These are phyloP conservation scores for Sodiomyces alkalinus DNA, from an alignment of 2,329 filamentous ascomycete species.

Conservation along the genomic window DNA sequence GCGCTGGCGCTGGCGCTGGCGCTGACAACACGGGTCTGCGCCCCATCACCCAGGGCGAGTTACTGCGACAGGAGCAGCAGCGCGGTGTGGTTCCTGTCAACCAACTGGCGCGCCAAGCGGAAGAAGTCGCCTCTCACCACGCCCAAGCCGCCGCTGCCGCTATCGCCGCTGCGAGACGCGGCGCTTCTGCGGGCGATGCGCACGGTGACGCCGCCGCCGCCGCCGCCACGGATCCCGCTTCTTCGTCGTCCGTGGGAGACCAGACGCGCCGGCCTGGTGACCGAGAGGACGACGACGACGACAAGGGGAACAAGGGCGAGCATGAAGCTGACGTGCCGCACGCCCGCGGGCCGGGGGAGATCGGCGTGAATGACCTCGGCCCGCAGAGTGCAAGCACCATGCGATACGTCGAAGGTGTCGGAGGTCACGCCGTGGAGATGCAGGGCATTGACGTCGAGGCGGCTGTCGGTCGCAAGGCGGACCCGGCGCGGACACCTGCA, in stretches of 20 bases:
- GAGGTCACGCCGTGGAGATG: conserved; percentile 28
- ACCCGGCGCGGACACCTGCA: too few species aligned
- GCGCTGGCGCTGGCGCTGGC: conserved; percentile 14
- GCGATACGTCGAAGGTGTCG: conserved; percentile 20
- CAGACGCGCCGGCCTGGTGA: not conserved
- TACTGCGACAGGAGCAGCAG: conserved; percentile 74
- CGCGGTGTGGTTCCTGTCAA: conserved; percentile 61
- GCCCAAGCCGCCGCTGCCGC: conserved; percentile 16
- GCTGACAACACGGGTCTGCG: conserved; percentile 14
- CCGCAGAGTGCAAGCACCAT: conserved; percentile 39
- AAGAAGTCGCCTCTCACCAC: conserved; percentile 6
- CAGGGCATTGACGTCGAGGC: conserved; percentile 45
- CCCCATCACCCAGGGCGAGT: conserved; percentile 68
- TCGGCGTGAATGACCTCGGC: conserved; percentile 78
- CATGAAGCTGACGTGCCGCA: conserved; percentile 51
- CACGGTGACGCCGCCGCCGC: conserved; percentile 5
- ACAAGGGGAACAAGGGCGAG: conserved; percentile 11
- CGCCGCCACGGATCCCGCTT: conserved; percentile 3
- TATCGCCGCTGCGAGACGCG: conserved; percentile 5
- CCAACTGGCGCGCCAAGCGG: conserved; percentile 31
- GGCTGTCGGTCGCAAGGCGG: conserved; percentile 38
- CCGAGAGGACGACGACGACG: conserved; percentile 3
- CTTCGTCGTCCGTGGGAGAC: too few species aligned
- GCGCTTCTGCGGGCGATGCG: too few species aligned
- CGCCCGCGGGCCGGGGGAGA: conserved; percentile 68